Evolutionary conservation across 1,284 basidiomycete species (phyloP).

Genomic region (Leccinum subrobustum): DNA sequence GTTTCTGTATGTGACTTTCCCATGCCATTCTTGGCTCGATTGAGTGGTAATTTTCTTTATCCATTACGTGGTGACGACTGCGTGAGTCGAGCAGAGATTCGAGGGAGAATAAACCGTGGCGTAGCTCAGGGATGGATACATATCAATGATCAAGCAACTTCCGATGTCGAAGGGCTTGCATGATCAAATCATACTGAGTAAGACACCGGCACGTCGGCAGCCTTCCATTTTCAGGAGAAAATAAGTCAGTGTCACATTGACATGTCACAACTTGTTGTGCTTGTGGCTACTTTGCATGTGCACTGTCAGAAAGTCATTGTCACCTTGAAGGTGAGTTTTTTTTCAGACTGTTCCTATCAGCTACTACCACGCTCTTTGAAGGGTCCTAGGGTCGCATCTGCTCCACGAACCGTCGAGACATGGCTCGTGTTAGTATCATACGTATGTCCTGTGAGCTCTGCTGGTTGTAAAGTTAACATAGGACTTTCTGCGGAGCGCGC

Average conservation of each 20-base stretch:
- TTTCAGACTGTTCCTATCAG: neutral
- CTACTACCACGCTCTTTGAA: neutral
- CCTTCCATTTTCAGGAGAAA: too few relatives aligned
- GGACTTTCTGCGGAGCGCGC: neutral
- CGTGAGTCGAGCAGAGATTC: neutral
- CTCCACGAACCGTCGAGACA: neutral
- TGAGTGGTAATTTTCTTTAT: neutral
- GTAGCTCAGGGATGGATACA: too few relatives aligned
- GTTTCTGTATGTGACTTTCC: neutral
- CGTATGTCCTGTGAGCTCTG: neutral
- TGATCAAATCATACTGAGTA: too few relatives aligned
- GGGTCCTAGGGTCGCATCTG: neutral
- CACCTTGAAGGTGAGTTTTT: neutral
- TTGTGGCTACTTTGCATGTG: too few relatives aligned
- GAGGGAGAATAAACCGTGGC: neutral
- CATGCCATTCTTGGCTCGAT: neutral
- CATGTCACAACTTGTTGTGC: too few relatives aligned
- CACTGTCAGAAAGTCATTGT: too few relatives aligned
- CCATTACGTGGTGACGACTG: neutral
- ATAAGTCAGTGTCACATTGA: too few relatives aligned
- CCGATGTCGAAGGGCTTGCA: too few relatives aligned
- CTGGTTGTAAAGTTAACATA: neutral
- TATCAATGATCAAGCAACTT: too few relatives aligned
- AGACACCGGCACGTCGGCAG: too few relatives aligned
- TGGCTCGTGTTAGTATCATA: neutral